A percentile compares a stretch with the other conserved stretches of the same genome.
phyloP scores from a whole-genome alignment of 2,329 filamentous ascomycete species.

The Pseudogymnoascus destructans region DNA sequence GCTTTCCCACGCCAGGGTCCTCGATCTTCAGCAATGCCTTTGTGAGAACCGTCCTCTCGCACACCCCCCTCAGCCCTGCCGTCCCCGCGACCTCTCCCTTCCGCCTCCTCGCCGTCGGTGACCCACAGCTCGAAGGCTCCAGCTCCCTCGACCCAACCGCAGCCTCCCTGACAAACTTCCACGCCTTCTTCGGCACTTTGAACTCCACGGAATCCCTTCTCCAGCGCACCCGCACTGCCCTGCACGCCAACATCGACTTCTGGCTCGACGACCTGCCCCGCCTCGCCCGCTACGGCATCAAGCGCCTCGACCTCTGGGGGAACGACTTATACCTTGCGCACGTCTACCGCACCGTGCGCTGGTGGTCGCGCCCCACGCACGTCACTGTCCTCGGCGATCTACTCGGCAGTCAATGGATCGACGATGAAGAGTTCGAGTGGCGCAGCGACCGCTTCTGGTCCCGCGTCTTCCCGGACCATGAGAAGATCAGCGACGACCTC shows the following conservation, averaged over 20 bases:
- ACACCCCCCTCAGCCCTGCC: constrained; percentile 19
- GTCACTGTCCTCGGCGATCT: constrained; percentile 82
- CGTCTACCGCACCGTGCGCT: constrained; percentile 70
- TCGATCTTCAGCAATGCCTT: constrained; percentile 17
- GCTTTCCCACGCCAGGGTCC: constrained; percentile 47
- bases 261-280: constrained; percentile 55
- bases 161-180: constrained; percentile 41
- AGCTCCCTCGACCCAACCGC: constrained; percentile 54
- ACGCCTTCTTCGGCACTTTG: constrained; percentile 24
- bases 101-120: constrained; percentile 73
- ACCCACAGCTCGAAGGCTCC: constrained; percentile 89
- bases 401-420: constrained; percentile 90
- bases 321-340: constrained; percentile 94
- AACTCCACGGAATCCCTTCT: constrained; percentile 34
- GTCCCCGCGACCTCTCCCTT: constrained; percentile 50
- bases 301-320: constrained; percentile 75
- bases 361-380: constrained; percentile 79
- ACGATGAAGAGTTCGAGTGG: constrained; percentile 65
- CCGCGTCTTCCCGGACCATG: constrained; percentile 57
- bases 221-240: constrained; percentile 37
- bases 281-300: constrained; percentile 54
- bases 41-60: constrained; percentile 19
- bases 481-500: constrained; percentile 47
- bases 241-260: constrained; percentile 49
- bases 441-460: constrained; percentile 69